Evolutionary conservation across 2,329 filamentous ascomycete species (phyloP), one percentile per base, ranked within the genome.

Genomic region (Pseudopyricularia javanii): DNA sequence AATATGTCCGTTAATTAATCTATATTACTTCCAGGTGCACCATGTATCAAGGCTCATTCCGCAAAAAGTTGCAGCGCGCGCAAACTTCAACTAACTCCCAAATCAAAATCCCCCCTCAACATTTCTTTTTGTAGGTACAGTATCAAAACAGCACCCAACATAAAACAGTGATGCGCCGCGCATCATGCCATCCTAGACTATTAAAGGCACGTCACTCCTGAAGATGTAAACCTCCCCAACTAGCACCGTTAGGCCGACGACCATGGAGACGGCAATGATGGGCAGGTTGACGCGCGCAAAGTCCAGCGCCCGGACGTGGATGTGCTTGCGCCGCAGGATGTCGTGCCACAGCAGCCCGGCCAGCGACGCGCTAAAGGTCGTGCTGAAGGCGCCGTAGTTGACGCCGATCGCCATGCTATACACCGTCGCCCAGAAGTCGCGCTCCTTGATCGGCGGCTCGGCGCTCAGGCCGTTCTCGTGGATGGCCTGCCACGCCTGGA

Each of bases 391-490:
- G 4, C 85, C 85, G 54, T 82, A 88, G 63, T 89, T 88, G 55
- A 88, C 82, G 2, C 84, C 84, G 0, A 89, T 67, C 0, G 85
- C 85, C 82, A 88, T 86, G 63, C 77, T 79, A 64, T 88, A 88
- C 0, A 88, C 78, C 0, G 84, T 85, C 0, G 77, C 85, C 84
- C 83, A 88, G 62, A 87, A 87, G 0, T 77, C 85, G 3, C 84
- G 75, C 45, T 87, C 69, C 12, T 70, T 76, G 50, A 88, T 84
- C 1, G 72, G 64, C 3, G 30, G 48, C 15, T 35, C 32, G 30
- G 20, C 20, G 1, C 63, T 66, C 14, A 45, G 40, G 11, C 40
- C 40, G 11, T 45, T 22, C 0, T 61, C 53, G 57, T 84, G 80
- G 40, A 88, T 85, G 2, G 68, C 60, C 56, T 78, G 69, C 85